Evolutionary conservation across 441 rosid species (phyloP).

Genomic region (Gossypium aridum): DNA sequence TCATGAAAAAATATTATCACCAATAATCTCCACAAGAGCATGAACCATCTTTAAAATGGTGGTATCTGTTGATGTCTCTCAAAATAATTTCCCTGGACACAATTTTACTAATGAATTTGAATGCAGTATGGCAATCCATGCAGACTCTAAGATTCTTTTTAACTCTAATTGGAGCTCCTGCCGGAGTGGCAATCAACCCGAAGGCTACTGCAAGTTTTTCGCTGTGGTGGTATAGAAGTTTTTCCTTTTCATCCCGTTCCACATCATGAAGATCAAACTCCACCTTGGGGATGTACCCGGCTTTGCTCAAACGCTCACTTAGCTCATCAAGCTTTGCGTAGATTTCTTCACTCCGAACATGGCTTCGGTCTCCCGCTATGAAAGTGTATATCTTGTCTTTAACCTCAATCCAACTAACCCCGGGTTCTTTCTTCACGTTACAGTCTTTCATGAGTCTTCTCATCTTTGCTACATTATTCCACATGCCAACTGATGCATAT

Average conservation of each 20-base stretch:
- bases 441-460: slow-evolving; percentile 52
- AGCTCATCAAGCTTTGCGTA: slow-evolving; percentile 61
- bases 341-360: slow-evolving; percentile 44
- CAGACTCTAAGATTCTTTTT: slow-evolving; percentile 31
- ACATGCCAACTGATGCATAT: slow-evolving; percentile 57
- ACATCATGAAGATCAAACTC: slow-evolving; percentile 66
- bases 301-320: slow-evolving; percentile 35
- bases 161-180: slow-evolving; percentile 52
- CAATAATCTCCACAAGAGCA: slow-evolving; percentile 72
- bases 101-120: slow-evolving; percentile 47
- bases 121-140: slow-evolving; percentile 51
- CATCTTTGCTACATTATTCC: slow-evolving; percentile 47
- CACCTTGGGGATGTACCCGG: slow-evolving; percentile 59
- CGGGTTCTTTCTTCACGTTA: slow-evolving; percentile 64
- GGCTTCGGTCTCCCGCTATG: slow-evolving; percentile 61
- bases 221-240: slow-evolving; percentile 54
- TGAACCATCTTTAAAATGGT: slow-evolving; percentile 55
- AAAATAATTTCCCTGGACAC: slow-evolving; percentile 55
- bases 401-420: slow-evolving; percentile 65
- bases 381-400: slow-evolving; percentile 54
- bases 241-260: slow-evolving; percentile 50
- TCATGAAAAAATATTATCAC: slow-evolving; percentile 19
- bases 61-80: slow-evolving; percentile 61
- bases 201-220: slow-evolving; percentile 76
- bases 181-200: slow-evolving; percentile 57